Conservation (phyloP, 176 grass and related monocot species). For the Avena sativa region DNA sequence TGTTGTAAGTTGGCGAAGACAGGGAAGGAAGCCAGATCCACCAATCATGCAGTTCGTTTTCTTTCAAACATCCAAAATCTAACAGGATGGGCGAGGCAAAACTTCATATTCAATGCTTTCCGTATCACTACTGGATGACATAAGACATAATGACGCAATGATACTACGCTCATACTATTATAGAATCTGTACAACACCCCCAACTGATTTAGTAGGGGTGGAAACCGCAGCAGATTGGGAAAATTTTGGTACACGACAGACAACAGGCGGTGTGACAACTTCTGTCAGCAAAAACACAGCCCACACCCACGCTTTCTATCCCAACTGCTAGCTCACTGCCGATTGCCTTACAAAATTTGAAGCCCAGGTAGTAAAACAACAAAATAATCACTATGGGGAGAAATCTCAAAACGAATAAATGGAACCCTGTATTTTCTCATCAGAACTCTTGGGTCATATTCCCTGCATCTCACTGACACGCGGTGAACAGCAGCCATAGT, state of each 20-base stretch:
- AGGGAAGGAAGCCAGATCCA: neutral
- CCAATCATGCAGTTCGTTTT: neutral
- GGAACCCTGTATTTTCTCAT: constrained; percentile 47
- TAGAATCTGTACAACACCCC: constrained; percentile 50
- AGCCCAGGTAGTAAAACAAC: constrained; percentile 33
- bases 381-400: constrained; percentile 8
- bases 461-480: constrained; percentile 34
- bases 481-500: constrained; percentile 34
- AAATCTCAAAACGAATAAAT: constrained; percentile 37
- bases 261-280: constrained; percentile 55
- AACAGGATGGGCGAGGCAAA: neutral
- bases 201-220: constrained; percentile 20
- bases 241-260: constrained; percentile 51
- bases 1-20: neutral
- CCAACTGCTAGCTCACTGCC: constrained; percentile 25
- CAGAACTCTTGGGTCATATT: constrained; percentile 20
- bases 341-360: constrained; percentile 46
- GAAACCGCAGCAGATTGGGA: constrained; percentile 18
- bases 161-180: neutral
- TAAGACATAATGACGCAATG: neutral
- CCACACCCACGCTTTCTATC: constrained; percentile 36
- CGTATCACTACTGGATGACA: constrained; percentile 3
- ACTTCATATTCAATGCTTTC: neutral
- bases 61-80: neutral
- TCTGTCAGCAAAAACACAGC: constrained; percentile 56